These are phyloP conservation scores for Fraxinus ornus DNA, from an alignment of 305 asterid species.

Conservation along the genomic window DNA sequence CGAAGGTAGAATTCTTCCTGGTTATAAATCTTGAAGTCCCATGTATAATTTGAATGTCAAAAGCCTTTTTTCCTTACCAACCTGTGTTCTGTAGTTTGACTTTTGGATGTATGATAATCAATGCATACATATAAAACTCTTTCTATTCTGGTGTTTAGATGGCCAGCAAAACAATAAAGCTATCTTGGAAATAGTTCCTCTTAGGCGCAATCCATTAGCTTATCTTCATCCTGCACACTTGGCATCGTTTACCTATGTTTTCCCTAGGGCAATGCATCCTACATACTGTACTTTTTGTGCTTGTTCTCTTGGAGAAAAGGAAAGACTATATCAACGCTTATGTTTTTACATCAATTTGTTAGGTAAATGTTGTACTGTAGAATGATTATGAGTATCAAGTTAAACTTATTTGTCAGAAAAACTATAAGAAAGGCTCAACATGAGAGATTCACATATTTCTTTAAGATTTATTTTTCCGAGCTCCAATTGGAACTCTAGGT, in stretches of 20 bases:
- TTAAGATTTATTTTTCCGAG: neutral
- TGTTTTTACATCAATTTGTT: neutral
- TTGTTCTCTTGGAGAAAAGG: neutral
- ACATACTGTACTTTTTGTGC: neutral
- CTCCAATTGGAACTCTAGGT: neutral
- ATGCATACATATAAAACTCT: neutral
- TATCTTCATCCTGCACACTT: neutral
- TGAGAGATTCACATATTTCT: neutral
- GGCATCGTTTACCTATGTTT: neutral
- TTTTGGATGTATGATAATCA: neutral
- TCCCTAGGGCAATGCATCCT: neutral
- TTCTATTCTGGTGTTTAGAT: neutral
- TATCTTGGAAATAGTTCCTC: neutral
- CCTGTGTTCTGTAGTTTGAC: neutral
- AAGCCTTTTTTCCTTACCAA: slow-evolving; percentile 5
- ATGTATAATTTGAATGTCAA: slow-evolving; percentile 1
- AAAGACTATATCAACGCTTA: neutral
- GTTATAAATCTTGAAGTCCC: slow-evolving; percentile 4
- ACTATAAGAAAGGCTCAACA: neutral
- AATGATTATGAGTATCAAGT: neutral
- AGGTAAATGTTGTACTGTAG: neutral
- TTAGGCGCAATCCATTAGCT: neutral
- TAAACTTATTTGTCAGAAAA: neutral
- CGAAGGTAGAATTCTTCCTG: slow-evolving; percentile 55
- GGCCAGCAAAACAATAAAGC: neutral